Conservation (phyloP, 1,139 yeast genomes). For the Geotrichum phurueaensis region DNA sequence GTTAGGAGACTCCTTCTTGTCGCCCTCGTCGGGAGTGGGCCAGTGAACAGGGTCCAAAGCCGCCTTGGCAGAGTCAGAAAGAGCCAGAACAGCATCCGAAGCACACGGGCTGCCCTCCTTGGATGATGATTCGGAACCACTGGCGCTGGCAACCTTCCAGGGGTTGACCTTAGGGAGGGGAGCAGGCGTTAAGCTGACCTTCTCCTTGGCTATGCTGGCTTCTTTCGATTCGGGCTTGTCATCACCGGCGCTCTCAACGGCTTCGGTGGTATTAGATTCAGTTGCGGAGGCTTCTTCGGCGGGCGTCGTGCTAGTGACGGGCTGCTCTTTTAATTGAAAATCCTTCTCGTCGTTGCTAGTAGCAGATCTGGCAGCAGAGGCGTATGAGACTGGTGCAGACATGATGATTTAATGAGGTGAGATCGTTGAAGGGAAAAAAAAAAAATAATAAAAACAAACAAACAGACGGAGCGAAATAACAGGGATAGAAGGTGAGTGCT, state of each 20-base stretch:
- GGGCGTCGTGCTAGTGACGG: slow-evolving; percentile 10
- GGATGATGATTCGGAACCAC: slow-evolving; percentile 17
- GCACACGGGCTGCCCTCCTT: slow-evolving; percentile 21
- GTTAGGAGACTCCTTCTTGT: not conserved
- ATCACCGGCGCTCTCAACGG: not conserved
- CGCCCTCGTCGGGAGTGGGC: slow-evolving; percentile 20
- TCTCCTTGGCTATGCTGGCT: slow-evolving; percentile 29
- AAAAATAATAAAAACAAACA: not conserved
- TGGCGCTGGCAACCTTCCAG: slow-evolving; percentile 31
- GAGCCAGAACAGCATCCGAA: slow-evolving; percentile 15
- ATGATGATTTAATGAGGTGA: slow-evolving; percentile 16
- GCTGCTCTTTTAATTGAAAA: slow-evolving; percentile 5
- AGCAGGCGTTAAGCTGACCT: slow-evolving; percentile 38
- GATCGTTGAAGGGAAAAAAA: not conserved
- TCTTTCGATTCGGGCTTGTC: slow-evolving; percentile 18
- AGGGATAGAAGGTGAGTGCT: not conserved
- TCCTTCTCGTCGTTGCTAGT: slow-evolving; percentile 17
- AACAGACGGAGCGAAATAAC: not conserved
- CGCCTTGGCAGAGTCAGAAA: slow-evolving; percentile 7
- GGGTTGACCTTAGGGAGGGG: slow-evolving; percentile 41
- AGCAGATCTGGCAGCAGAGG: slow-evolving; percentile 29
- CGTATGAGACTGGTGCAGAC: slow-evolving; percentile 32
- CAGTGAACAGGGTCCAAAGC: slow-evolving; percentile 18
- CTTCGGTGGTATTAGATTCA: not conserved
- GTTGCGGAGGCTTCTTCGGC: slow-evolving; percentile 9